phyloP scores from a whole-genome alignment of 2,329 filamentous ascomycete species.

The Bipolaris victoriae region DNA sequence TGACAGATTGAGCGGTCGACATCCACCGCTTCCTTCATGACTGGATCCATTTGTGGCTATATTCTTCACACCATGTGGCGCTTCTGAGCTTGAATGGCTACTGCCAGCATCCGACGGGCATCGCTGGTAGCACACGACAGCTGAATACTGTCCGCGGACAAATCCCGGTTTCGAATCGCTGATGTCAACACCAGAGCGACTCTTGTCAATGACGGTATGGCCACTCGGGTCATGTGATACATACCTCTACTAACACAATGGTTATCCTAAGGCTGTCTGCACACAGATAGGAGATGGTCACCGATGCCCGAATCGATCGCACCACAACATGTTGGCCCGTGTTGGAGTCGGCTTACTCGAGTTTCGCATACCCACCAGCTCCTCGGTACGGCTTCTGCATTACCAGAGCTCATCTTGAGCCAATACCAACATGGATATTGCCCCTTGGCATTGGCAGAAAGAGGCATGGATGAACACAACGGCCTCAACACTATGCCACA shows the following conservation, averaged over 20 bases:
- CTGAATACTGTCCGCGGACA: not conserved
- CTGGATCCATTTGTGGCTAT: not conserved
- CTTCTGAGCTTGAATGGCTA: not conserved
- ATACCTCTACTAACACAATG: too few relatives aligned
- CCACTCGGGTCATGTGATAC: not conserved
- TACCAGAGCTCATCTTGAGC: not conserved
- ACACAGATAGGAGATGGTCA: not conserved
- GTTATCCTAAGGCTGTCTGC: not conserved
- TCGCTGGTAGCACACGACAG: not conserved
- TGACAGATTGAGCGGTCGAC: too few relatives aligned
- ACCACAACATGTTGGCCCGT: not conserved
- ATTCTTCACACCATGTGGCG: too few relatives aligned
- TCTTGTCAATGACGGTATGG: not conserved
- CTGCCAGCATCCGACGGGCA: too few relatives aligned
- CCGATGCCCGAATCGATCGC: not conserved
- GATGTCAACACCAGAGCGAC: not conserved
- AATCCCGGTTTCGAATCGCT: not conserved
- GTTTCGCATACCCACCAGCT: not conserved
- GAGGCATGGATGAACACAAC: not conserved
- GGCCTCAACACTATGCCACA: not conserved
- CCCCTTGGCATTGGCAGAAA: not conserved
- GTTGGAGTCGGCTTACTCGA: not conserved
- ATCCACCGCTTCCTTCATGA: not conserved
- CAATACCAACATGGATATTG: too few relatives aligned
- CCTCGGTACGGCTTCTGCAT: not conserved